Conservation (phyloP, 2,329 filamentous ascomycete species). For the Xylariaceae sp. region DNA sequence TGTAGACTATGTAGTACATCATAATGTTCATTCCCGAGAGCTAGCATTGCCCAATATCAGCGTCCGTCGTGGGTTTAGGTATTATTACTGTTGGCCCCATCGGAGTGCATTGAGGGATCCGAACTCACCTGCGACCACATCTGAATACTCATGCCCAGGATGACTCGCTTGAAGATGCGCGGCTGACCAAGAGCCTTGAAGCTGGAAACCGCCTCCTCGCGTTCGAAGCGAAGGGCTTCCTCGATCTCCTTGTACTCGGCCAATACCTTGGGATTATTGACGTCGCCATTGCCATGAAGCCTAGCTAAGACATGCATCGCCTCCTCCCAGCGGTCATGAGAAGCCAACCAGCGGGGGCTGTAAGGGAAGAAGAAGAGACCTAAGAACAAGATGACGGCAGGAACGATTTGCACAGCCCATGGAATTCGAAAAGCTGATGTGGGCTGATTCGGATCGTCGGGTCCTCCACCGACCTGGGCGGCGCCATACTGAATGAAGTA, state of each 20-base stretch:
- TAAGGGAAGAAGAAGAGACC: constrained; percentile 61
- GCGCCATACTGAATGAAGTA: constrained; percentile 66
- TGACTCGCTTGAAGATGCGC: constrained; percentile 54
- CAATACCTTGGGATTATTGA: constrained; percentile 57
- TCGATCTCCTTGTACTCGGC: constrained; percentile 63
- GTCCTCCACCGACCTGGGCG: constrained; percentile 51
- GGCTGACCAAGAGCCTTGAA: constrained; percentile 48
- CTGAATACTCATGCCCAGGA: constrained; percentile 57
- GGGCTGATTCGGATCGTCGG: constrained; percentile 48
- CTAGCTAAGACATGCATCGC: constrained; percentile 55
- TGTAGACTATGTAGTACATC: constrained; percentile 60
- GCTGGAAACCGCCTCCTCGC: constrained; percentile 48
- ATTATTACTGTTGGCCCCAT: neutral
- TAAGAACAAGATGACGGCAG: constrained; percentile 50
- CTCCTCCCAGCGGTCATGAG: constrained; percentile 65
- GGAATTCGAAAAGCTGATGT: constrained; percentile 58
- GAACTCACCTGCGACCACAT: constrained; percentile 52
- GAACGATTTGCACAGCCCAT: constrained; percentile 60
- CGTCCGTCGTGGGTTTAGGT: neutral
- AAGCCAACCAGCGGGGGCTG: constrained; percentile 69
- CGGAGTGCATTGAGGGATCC: neutral
- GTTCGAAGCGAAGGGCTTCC: constrained; percentile 52
- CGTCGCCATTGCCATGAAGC: constrained; percentile 57
- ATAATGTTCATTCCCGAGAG: constrained; percentile 56
- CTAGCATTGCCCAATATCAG: constrained; percentile 10